A percentile compares a stretch with the other conserved stretches of the same genome.
These are phyloP conservation scores for Santalum album DNA, from an alignment of 164 flowering plant genomes.

Conservation along the genomic window DNA sequence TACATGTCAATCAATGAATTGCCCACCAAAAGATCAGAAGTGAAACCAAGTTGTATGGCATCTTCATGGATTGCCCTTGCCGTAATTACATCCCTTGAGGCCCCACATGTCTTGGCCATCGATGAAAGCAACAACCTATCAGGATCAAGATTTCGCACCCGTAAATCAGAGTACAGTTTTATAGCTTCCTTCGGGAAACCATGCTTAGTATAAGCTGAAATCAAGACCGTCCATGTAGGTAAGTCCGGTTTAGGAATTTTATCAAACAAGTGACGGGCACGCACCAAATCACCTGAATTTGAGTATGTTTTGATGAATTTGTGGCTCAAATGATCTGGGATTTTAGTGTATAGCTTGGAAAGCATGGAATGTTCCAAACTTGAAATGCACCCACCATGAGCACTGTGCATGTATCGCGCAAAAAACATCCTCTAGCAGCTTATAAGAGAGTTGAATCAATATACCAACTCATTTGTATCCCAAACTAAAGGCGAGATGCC, in stretches of 20 bases:
- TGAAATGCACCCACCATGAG: no score
- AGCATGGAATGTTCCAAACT: constrained; percentile 11
- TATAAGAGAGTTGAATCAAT: no score
- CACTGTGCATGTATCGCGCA: no score
- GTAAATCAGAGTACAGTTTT: constrained; percentile 20
- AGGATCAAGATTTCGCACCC: constrained; percentile 16
- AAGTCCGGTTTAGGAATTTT: constrained; percentile 40
- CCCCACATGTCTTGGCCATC: constrained; percentile 44
- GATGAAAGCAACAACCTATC: constrained; percentile 36
- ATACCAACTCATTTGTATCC: no score
- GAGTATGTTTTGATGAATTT: constrained; percentile 18
- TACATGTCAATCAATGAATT: constrained; percentile 52
- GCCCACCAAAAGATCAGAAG: constrained; percentile 29
- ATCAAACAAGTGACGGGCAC: constrained; percentile 46
- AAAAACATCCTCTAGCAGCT: no score
- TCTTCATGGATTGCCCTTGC: constrained; percentile 42
- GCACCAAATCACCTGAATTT: constrained; percentile 27
- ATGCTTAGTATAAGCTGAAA: constrained; percentile 32
- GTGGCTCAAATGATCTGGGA: constrained; percentile 20
- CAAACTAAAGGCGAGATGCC: no score
- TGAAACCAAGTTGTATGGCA: constrained; percentile 25
- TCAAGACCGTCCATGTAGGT: constrained; percentile 34
- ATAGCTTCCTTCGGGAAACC: constrained; percentile 36
- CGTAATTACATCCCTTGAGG: constrained; percentile 18
- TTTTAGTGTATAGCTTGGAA: constrained; percentile 19